phyloP scores from a whole-genome alignment of 78 protist genomes.

The slime mould (Dictyostelium discoideum) region dicty_2.7 NC_007089.4:3972501-3973000 shows the following conservation, averaged over 20 bases:
- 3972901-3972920: constrained; percentile 48
- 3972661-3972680: constrained; percentile 71
- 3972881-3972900: constrained; percentile 37
- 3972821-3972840: constrained; percentile 64
- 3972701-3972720: constrained; percentile 42
- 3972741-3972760: constrained; percentile 45
- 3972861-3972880: constrained; percentile 69
- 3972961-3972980: constrained; percentile 1
- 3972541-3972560: constrained; percentile 70
- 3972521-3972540: constrained; percentile 45
- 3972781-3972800: constrained; percentile 25
- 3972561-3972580: constrained; percentile 75
- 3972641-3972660: constrained; percentile 51
- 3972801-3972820: constrained; percentile 36
- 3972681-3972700: constrained; percentile 72
- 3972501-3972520: constrained; percentile 71
- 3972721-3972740: constrained; percentile 72
- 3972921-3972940: neutral
- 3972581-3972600: constrained; percentile 45
- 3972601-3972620: constrained; percentile 44
- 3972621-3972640: constrained; percentile 54
- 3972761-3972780: constrained; percentile 55
- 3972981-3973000: constrained; percentile 53
- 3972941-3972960: neutral
- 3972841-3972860: constrained; percentile 60